A percentile compares a stretch with the other conserved stretches of the same genome.
phyloP scores from a whole-genome alignment of 176 grass and related monocot genomes.

The Hordeum vulgare region DNA sequence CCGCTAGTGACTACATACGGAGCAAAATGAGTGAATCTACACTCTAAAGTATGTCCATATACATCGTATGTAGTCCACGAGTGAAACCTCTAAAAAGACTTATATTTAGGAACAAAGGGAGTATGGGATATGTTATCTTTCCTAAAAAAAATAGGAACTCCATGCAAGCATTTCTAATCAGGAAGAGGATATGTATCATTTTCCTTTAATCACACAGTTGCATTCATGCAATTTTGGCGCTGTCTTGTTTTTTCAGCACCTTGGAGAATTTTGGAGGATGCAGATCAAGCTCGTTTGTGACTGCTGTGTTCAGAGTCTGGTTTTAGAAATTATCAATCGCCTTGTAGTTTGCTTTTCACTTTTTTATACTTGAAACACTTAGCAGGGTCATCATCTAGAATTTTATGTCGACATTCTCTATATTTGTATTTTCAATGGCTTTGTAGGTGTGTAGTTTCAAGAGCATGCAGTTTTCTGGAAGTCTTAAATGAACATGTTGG shows the following conservation, averaged over 20 bases:
- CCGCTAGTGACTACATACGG: no score
- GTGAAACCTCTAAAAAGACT: no score
- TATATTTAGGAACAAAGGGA: no score
- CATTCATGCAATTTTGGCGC: not conserved
- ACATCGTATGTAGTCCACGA: no score
- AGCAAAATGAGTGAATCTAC: no score
- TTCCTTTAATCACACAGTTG: not conserved
- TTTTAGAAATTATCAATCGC: slow-evolving; percentile 3
- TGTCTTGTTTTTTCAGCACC: slow-evolving; percentile 27
- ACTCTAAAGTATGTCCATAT: no score
- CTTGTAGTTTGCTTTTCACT: slow-evolving; percentile 12
- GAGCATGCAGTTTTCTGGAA: slow-evolving; percentile 11
- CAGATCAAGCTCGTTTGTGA: slow-evolving; percentile 10
- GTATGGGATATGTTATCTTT: not conserved
- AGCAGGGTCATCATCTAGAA: slow-evolving; percentile 14
- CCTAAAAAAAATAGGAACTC: not conserved
- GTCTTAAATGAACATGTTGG: not conserved
- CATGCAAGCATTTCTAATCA: not conserved
- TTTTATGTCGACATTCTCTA: slow-evolving; percentile 20
- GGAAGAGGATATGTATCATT: not conserved
- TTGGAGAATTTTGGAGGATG: slow-evolving; percentile 22
- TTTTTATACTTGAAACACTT: slow-evolving; percentile 20
- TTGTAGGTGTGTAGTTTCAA: slow-evolving; percentile 25
- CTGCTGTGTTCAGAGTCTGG: slow-evolving; percentile 2
- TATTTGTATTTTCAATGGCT: slow-evolving; percentile 17